Evolutionary conservation across 225 moss, liverwort and hornwort genomes (phyloP).

Genomic region (Neckera pumila): DNA sequence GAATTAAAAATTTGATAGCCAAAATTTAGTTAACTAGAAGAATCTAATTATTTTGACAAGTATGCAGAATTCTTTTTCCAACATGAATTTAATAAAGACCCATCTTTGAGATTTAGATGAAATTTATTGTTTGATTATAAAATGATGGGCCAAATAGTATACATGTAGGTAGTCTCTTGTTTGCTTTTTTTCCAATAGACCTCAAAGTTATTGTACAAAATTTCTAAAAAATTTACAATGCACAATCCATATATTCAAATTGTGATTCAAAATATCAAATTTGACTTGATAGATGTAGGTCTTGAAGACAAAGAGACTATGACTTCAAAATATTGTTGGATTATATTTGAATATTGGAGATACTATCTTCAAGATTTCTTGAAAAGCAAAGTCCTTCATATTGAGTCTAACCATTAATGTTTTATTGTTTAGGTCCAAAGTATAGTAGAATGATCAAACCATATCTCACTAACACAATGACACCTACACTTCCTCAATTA

Average conservation of each 20-base stretch:
- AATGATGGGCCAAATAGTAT: not conserved
- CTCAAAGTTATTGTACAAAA: not conserved
- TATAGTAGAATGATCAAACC: too few species aligned
- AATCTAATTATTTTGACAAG: not conserved
- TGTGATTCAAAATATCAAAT: not conserved
- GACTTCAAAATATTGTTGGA: not conserved
- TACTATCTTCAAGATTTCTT: not conserved
- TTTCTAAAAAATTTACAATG: not conserved
- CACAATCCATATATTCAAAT: rapidly evolving
- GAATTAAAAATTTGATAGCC: not conserved
- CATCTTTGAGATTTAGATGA: not conserved
- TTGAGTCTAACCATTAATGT: not conserved
- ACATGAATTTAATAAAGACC: not conserved
- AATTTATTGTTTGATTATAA: not conserved
- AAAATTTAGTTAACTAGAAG: not conserved
- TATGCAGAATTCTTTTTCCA: not conserved
- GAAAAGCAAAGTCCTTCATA: rapidly evolving
- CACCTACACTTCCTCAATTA: not conserved
- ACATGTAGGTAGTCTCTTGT: not conserved
- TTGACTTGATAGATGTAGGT: not conserved
- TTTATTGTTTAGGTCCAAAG: too few species aligned
- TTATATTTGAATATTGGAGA: not conserved
- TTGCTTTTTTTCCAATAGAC: not conserved
- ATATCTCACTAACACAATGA: too few species aligned
- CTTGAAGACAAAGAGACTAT: not conserved